A percentile compares a stretch with the other conserved stretches of the same genome.
These are phyloP conservation scores for Hypoxylon sp. DNA, from an alignment of 2,329 filamentous ascomycete genomes.

Conservation along the genomic window DNA sequence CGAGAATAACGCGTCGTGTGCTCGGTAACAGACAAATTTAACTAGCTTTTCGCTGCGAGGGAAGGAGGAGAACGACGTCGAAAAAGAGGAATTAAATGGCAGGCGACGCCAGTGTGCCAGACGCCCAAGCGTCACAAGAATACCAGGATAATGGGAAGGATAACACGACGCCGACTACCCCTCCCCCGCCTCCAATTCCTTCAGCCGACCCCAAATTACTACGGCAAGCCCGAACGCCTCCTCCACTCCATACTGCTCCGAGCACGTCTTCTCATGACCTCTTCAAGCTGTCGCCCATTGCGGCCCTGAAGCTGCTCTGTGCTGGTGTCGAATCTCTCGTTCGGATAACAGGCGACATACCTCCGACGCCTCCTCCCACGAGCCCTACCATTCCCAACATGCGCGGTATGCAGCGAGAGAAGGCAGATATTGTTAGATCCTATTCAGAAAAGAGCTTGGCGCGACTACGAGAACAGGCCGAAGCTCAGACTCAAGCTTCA, in stretches of 20 bases:
- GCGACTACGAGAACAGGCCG: slow-evolving; percentile 59
- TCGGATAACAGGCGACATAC: slow-evolving; percentile 80
- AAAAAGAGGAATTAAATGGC: slow-evolving; percentile 25
- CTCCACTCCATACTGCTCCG: slow-evolving; percentile 60
- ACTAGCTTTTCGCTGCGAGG: background rate
- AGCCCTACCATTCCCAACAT: slow-evolving; percentile 74
- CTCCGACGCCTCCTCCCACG: slow-evolving; percentile 79
- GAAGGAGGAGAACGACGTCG: slow-evolving; percentile 3
- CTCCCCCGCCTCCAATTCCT: slow-evolving; percentile 57
- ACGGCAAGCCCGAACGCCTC: slow-evolving; percentile 53
- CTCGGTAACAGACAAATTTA: slow-evolving; percentile 1
- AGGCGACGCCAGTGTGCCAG: slow-evolving; percentile 19
- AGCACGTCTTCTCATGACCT: slow-evolving; percentile 70
- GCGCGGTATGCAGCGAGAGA: slow-evolving; percentile 73
- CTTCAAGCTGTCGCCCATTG: slow-evolving; percentile 77
- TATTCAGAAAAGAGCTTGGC: slow-evolving; percentile 68
- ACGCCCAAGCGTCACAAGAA: slow-evolving; percentile 25
- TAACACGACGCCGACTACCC: slow-evolving; percentile 49
- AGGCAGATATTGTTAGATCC: slow-evolving; percentile 70
- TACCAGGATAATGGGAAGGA: slow-evolving; percentile 38
- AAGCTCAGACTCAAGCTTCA: slow-evolving; percentile 37
- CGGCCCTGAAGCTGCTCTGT: slow-evolving; percentile 84
- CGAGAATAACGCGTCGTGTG: background rate
- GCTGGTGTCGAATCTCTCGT: slow-evolving; percentile 78
- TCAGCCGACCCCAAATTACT: slow-evolving; percentile 55